phyloP scores from a whole-genome alignment of 352 stramenopile genomes.

The Saprolegnia parasitica region DNA sequence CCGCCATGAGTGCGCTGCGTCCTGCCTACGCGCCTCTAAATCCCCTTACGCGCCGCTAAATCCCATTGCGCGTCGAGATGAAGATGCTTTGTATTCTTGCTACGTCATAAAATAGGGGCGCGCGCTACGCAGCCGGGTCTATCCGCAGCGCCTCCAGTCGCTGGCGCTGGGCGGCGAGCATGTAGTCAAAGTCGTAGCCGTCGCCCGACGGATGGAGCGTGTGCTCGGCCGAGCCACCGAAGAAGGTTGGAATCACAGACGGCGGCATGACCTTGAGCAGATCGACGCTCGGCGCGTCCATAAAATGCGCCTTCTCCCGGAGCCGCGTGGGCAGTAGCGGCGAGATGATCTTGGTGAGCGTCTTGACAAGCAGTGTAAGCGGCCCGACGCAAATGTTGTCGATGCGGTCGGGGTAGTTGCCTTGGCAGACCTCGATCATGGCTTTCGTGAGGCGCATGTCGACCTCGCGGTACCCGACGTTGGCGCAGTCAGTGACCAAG shows the following conservation, averaged over 20 bases:
- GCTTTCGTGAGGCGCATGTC: conserved; percentile 56
- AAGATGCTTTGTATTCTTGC: too few species aligned
- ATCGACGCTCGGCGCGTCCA: conserved; percentile 46
- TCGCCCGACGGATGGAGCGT: conserved; percentile 30
- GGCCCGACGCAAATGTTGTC: conserved; percentile 52
- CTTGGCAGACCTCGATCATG: conserved; percentile 50
- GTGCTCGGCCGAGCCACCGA: conserved; percentile 44
- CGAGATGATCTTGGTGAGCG: conserved; percentile 45
- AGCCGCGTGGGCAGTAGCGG: conserved; percentile 50
- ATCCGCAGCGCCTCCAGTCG: neutral
- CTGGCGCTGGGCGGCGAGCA: conserved; percentile 1
- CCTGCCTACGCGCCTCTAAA: neutral
- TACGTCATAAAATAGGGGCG: too few species aligned
- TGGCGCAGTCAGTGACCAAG: conserved; percentile 50
- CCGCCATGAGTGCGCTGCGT: neutral
- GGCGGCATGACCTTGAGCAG: conserved; percentile 55
- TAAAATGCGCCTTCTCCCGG: conserved; percentile 51
- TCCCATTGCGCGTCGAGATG: too few species aligned
- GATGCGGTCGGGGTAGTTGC: conserved; percentile 63
- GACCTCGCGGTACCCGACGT: conserved; percentile 43
- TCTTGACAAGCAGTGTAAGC: conserved; percentile 51
- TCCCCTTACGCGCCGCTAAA: neutral
- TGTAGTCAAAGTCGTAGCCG: conserved; percentile 24
- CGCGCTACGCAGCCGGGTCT: neutral
- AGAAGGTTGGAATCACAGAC: conserved; percentile 47